Conservation (phyloP, 2,329 filamentous ascomycete genomes). For the Fusarium miscanthi region DNA sequence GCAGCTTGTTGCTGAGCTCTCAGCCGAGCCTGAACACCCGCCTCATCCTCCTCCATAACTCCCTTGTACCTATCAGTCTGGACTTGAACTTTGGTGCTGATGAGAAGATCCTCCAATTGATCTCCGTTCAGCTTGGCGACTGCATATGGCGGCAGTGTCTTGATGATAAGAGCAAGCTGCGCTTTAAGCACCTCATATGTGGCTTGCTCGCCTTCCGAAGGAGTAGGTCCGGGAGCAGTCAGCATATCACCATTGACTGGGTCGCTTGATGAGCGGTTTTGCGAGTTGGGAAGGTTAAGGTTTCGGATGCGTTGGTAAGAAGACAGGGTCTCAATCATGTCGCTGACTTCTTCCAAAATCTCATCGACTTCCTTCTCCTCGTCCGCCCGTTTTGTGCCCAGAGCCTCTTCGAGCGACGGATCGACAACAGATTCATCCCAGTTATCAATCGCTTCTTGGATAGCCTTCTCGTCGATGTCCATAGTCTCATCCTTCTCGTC, state of each 20-base stretch:
- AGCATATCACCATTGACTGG: constrained; percentile 75
- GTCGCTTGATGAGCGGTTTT: constrained; percentile 69
- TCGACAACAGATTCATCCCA: constrained; percentile 70
- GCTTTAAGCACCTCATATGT: constrained; percentile 80
- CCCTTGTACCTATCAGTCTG: constrained; percentile 80
- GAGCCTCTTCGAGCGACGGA: constrained; percentile 65
- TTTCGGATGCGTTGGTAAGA: constrained; percentile 86
- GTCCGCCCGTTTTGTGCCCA: constrained; percentile 64
- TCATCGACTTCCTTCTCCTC: constrained; percentile 77
- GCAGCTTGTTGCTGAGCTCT: constrained; percentile 52
- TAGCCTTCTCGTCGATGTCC: constrained; percentile 62
- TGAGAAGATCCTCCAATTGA: constrained; percentile 82
- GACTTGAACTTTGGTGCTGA: constrained; percentile 81
- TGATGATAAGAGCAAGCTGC: constrained; percentile 78
- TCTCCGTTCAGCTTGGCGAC: constrained; percentile 89
- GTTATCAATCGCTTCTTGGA: constrained; percentile 66
- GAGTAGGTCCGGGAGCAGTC: constrained; percentile 73
- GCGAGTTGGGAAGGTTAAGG: constrained; percentile 72
- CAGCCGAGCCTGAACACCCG: constrained; percentile 63
- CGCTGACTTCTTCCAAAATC: constrained; percentile 77
- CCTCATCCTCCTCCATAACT: constrained; percentile 85
- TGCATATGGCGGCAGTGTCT: constrained; percentile 82
- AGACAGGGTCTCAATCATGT: constrained; percentile 79
- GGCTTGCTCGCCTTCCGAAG: constrained; percentile 69
- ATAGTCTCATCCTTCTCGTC: constrained; percentile 48